phyloP scores from a whole-genome alignment of 345 rosid species.

The Syzygium grande region DNA sequence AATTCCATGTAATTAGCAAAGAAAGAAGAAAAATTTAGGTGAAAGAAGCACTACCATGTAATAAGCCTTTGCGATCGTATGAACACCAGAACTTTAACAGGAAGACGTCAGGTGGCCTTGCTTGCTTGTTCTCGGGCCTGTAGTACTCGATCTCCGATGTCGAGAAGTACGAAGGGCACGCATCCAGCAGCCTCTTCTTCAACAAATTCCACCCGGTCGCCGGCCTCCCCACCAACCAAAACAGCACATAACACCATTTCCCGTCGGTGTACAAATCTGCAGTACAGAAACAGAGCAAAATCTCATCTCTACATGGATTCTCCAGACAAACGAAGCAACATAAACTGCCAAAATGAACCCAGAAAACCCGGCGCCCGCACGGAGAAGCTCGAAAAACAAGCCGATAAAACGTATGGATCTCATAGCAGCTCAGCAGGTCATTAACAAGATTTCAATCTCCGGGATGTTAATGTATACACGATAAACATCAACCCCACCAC shows the following conservation, averaged over 20 bases:
- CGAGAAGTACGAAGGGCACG: constrained; percentile 50
- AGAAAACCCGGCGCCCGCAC: neutral
- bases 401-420: neutral
- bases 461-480: neutral
- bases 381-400: neutral
- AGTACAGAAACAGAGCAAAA: neutral
- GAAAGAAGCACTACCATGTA: constrained; percentile 33
- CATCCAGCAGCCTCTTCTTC: constrained; percentile 58
- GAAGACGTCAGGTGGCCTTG: constrained; percentile 39
- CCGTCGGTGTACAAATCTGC: constrained; percentile 62
- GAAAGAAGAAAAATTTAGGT: neutral
- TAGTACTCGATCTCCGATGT: constrained; percentile 50
- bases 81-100: constrained; percentile 68
- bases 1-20: neutral
- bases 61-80: constrained; percentile 37
- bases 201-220: constrained; percentile 48
- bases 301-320: neutral
- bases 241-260: constrained; percentile 60
- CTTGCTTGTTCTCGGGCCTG: constrained; percentile 22
- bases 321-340: neutral
- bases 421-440: neutral
- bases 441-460: neutral
- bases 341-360: neutral
- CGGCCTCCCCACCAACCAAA: constrained; percentile 55
- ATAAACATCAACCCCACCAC: neutral